These are phyloP conservation scores for Stevia rebaudiana DNA, from an alignment of 140 eudicot species.

Conservation along the genomic window DNA sequence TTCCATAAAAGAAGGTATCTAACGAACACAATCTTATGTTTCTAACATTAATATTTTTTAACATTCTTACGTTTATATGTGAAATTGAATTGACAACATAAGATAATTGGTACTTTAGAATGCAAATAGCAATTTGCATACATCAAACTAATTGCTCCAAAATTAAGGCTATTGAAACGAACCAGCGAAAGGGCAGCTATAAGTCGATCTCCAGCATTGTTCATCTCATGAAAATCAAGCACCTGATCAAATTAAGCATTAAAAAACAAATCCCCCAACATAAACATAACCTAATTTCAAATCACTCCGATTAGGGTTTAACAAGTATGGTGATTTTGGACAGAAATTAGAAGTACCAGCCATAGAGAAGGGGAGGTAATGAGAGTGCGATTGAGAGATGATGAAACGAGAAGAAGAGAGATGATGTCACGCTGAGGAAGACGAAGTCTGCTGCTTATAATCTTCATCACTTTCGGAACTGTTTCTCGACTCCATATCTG, in stretches of 20 bases:
- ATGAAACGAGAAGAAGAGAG: conserved; percentile 62
- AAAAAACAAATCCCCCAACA: conserved; percentile 5
- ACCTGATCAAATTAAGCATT: conserved; percentile 33
- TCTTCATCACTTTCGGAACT: conserved; percentile 60
- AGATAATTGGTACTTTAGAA: neutral
- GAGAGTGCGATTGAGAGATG: conserved; percentile 60
- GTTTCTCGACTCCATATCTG: conserved; percentile 60
- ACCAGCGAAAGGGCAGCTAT: conserved; percentile 87
- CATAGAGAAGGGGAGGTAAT: conserved; percentile 66
- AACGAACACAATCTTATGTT: neutral
- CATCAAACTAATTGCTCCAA: neutral
- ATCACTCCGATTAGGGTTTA: conserved; percentile 4
- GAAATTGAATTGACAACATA: neutral
- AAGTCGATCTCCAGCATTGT: conserved; percentile 77
- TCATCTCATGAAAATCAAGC: conserved; percentile 82
- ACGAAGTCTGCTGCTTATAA: conserved; percentile 49
- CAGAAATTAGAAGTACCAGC: conserved; percentile 46
- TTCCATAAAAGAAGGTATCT: neutral
- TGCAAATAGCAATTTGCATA: neutral
- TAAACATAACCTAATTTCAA: neutral
- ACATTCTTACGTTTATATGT: neutral
- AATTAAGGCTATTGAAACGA: conserved; percentile 27
- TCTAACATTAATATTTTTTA: neutral
- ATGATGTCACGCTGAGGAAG: conserved; percentile 71
- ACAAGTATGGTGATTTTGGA: neutral